Conservation (phyloP, 495 filamentous ascomycete species). For the Rhypophila decipiens region DNA sequence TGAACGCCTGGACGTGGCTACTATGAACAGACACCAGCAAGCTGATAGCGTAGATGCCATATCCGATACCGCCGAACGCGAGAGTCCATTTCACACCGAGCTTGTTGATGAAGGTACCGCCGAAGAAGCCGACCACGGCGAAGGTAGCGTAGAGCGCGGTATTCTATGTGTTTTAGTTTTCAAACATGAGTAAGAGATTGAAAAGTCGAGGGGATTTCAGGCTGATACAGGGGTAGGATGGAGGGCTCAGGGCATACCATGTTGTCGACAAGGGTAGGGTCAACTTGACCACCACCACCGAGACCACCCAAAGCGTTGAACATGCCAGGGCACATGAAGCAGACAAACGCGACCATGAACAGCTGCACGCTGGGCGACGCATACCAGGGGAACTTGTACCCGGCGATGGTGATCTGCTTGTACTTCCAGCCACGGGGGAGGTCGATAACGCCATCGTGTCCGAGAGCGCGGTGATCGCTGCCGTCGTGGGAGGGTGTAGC, state of each 20-base stretch:
- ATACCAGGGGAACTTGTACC: not conserved
- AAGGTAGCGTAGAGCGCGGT: not conserved
- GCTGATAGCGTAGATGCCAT: not conserved
- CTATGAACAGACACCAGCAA: not conserved
- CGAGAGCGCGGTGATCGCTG: not conserved
- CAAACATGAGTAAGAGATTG: not conserved
- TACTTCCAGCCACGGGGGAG: not conserved
- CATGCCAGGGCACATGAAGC: not conserved
- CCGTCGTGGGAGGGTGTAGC: too few relatives aligned
- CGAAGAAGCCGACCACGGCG: not conserved
- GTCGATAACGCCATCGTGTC: not conserved
- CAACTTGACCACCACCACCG: not conserved
- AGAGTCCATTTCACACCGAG: not conserved
- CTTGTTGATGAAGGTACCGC: not conserved
- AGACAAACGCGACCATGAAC: not conserved
- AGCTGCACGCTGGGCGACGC: not conserved
- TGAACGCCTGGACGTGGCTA: not conserved
- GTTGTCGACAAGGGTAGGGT: not conserved
- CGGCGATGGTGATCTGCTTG: not conserved
- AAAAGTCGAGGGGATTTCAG: too few relatives aligned
- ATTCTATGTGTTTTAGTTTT: not conserved
- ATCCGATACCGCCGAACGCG: not conserved
- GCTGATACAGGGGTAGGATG: not conserved
- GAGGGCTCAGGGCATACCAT: too few relatives aligned
- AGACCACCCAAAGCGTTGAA: not conserved